Evolutionary conservation across 208 protist genomes (phyloP), one percentile per base, ranked within the genome.

Genomic region (Phytomonas sp.): DNA sequence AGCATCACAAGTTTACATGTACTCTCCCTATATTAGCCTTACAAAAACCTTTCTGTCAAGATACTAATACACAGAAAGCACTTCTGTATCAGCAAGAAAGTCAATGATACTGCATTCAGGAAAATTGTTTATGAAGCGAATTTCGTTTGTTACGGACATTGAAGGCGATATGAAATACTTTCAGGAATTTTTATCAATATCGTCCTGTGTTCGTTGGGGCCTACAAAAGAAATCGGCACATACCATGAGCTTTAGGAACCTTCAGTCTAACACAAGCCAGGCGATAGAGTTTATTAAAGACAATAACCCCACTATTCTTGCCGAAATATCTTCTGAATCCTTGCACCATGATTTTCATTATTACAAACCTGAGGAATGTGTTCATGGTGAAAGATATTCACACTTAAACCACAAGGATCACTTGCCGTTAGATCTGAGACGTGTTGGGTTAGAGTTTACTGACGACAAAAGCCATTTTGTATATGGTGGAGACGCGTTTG

Each of bases 401-500:
- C 12, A 49, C 40, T 19, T 49, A 19, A 12, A 49, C 14, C 3
- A 49, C 40, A 19, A 4, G 14, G 40, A 4, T 49, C 40, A 49
- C 40, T 49, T 49, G 40, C 3, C 40, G 19, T 4, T 49, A 12
- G 40, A 49, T 49, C 40, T 16, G 40, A 4, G 40, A 19, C 40
- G 19, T 16, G 40, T 49, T 19, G 40, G 19, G 40, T 49, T 49
- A 19, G 40, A 49, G 40, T 49, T 40, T 64, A 64, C 40, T 4
- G 86, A 92, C 37, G 59, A 42, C 16, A 73, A 66, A 4, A 82
- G 81, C 4, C 77, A 93, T 62, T 94, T 97, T 61, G 91, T 97
- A 31, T 96, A 87, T 70, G 93, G 93, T 16, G 93, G 93, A 12
- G 93, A 97, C 68, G 83, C 77, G 26, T 94, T 95, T 80, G 93